phyloP scores from a whole-genome alignment of 75 land plant genomes.

The Ceratopteris richardii region DNA sequence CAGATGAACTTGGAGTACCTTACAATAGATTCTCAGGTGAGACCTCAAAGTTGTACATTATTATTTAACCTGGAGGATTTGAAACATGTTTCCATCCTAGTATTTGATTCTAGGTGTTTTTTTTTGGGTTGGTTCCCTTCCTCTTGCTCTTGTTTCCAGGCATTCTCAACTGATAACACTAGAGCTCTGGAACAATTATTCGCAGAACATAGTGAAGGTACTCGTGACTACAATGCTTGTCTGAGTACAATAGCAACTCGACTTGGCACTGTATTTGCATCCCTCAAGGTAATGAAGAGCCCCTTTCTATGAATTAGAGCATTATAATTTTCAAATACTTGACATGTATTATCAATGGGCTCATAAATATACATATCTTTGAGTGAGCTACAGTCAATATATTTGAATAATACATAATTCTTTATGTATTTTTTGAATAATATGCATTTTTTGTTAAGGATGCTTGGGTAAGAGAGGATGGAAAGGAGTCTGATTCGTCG shows the following conservation, averaged over 20 bases:
- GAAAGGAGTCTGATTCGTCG: too few relatives aligned
- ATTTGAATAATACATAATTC: too few relatives aligned
- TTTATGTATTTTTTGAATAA: too few relatives aligned
- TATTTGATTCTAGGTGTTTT: background rate
- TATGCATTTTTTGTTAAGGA: too few relatives aligned
- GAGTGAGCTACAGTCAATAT: too few relatives aligned
- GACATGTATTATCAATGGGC: too few relatives aligned
- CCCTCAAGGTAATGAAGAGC: constrained; percentile 53
- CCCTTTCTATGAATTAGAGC: too few relatives aligned
- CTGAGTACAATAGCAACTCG: constrained; percentile 73
- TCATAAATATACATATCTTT: too few relatives aligned
- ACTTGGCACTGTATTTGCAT: constrained; percentile 91
- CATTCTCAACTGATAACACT: constrained; percentile 75
- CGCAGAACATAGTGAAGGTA: constrained; percentile 60
- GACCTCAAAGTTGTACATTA: background rate
- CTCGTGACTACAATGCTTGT: constrained; percentile 53
- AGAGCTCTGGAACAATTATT: constrained; percentile 77
- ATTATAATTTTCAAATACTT: too few relatives aligned
- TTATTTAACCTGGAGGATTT: background rate
- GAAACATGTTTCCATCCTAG: background rate
- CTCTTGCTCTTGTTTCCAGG: too few relatives aligned
- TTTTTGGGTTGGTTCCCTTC: too few relatives aligned
- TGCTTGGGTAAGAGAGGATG: too few relatives aligned
- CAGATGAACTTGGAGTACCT: constrained; percentile 98
- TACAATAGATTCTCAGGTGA: constrained; percentile 88